Conservation (phyloP, 2,329 filamentous ascomycete genomes). For the Fusarium sp. region DNA sequence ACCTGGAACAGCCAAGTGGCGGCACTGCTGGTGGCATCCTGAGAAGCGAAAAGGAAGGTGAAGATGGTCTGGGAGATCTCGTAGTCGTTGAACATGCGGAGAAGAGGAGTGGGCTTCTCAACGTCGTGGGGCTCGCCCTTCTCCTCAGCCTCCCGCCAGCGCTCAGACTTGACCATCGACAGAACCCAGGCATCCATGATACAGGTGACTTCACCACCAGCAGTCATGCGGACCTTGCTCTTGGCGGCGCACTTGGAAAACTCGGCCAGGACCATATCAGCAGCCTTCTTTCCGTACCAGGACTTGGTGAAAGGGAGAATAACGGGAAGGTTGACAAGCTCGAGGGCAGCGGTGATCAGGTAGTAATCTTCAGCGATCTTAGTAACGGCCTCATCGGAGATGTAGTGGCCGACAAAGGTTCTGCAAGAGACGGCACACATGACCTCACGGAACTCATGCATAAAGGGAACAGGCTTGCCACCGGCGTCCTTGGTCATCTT, state of each 20-base stretch:
- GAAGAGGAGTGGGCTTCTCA: slow-evolving; percentile 84
- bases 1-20: slow-evolving; percentile 96
- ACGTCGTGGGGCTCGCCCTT: slow-evolving; percentile 77
- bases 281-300: slow-evolving; percentile 96
- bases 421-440: slow-evolving; percentile 96
- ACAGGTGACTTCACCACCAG: slow-evolving; percentile 87
- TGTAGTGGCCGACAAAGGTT: slow-evolving; percentile 97
- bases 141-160: slow-evolving; percentile 82
- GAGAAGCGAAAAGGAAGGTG: slow-evolving; percentile 96
- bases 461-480: slow-evolving; percentile 85
- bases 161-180: slow-evolving; percentile 86
- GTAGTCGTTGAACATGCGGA: slow-evolving; percentile 89
- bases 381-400: slow-evolving; percentile 89
- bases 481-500: slow-evolving; percentile 78
- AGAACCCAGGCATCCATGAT: slow-evolving; percentile 97
- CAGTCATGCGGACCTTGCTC: slow-evolving; percentile 90
- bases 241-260: slow-evolving; percentile 94
- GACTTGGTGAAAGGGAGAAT: slow-evolving; percentile 95
- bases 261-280: slow-evolving; percentile 90
- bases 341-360: slow-evolving; percentile 92
- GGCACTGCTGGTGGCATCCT: slow-evolving; percentile 95
- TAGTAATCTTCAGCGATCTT: slow-evolving; percentile 98
- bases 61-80: slow-evolving; percentile 95
- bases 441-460: slow-evolving; percentile 91
- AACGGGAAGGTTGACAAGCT: slow-evolving; percentile 98